phyloP scores from a whole-genome alignment of 805 yeast species.

The Jamesozyma jinghongensis region DNA sequence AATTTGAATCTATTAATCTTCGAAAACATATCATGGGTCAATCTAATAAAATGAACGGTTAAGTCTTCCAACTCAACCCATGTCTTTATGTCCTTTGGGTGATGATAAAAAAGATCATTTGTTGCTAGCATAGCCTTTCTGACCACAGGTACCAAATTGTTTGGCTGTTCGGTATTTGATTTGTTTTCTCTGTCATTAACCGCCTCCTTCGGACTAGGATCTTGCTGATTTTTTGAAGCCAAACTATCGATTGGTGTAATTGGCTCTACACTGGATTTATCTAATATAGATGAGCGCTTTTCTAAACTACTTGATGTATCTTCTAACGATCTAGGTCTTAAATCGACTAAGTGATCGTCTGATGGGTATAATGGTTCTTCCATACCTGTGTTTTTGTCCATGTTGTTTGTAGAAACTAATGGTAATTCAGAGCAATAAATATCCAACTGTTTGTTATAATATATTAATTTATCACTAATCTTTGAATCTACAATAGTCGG shows the following conservation, averaged over 20 bases:
- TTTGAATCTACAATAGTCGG: slow-evolving; percentile 30
- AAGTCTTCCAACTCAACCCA: slow-evolving; percentile 51
- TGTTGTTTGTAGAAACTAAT: slow-evolving; percentile 26
- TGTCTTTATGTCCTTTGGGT: slow-evolving; percentile 46
- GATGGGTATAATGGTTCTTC: slow-evolving; percentile 25
- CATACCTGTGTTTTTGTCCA: neutral
- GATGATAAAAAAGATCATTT: slow-evolving; percentile 45
- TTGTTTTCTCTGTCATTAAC: neutral
- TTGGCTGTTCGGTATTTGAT: slow-evolving; percentile 4
- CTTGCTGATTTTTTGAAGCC: too few relatives aligned
- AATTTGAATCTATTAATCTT: slow-evolving; percentile 45
- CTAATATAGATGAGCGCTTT: too few relatives aligned
- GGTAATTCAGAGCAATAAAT: slow-evolving; percentile 55
- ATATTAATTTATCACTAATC: slow-evolving; percentile 45
- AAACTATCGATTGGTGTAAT: too few relatives aligned
- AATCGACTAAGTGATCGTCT: slow-evolving; percentile 23
- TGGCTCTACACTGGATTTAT: too few relatives aligned
- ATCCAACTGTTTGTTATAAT: slow-evolving; percentile 51
- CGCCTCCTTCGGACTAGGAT: too few relatives aligned
- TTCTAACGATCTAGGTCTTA: slow-evolving; percentile 14
- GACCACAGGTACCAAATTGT: slow-evolving; percentile 5
- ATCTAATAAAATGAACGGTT: slow-evolving; percentile 39
- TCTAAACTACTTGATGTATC: too few relatives aligned
- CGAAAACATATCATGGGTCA: slow-evolving; percentile 42
- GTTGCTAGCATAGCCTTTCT: slow-evolving; percentile 23